These are phyloP conservation scores for Gigaspora rosea DNA, from an alignment of 192 early-diverging fungal species.

Conservation along the genomic window DNA sequence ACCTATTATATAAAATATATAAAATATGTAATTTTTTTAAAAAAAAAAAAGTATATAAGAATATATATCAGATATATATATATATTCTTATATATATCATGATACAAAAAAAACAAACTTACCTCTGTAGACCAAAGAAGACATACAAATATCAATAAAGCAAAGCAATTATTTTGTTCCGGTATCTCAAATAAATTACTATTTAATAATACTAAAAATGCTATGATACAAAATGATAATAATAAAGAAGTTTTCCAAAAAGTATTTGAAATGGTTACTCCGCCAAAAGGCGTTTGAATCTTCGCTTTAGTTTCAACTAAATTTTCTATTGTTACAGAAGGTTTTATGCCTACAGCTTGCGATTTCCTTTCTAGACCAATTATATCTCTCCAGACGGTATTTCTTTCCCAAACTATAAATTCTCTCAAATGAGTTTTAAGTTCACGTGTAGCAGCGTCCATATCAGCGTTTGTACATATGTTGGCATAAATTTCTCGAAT, in stretches of 20 bases:
- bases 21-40: no score
- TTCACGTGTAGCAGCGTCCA: slow-evolving; percentile 68
- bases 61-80: no score
- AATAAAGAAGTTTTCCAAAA: slow-evolving; percentile 48
- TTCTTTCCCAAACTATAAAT: slow-evolving; percentile 93
- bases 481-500: slow-evolving; percentile 66
- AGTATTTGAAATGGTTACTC: slow-evolving; percentile 47
- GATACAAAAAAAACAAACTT: not conserved
- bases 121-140: slow-evolving; percentile 94
- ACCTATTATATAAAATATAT: slow-evolving; percentile 47
- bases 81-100: no score
- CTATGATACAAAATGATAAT: slow-evolving; percentile 51
- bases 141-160: slow-evolving; percentile 88
- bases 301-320: slow-evolving; percentile 31
- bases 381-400: slow-evolving; percentile 98
- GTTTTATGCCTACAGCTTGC: slow-evolving; percentile 64
- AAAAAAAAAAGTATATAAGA: no score
- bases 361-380: slow-evolving; percentile 85
- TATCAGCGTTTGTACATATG: slow-evolving; percentile 59
- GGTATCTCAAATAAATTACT: slow-evolving; percentile 60
- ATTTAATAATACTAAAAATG: slow-evolving; percentile 64
- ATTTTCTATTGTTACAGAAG: slow-evolving; percentile 11
- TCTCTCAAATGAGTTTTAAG: slow-evolving; percentile 83
- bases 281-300: slow-evolving; percentile 53
- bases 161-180: slow-evolving; percentile 91